Percentiles rank a stretch among this genome's conserved stretches.
These are phyloP conservation scores for Setomelanomma holmii DNA, from an alignment of 2,329 filamentous ascomycete genomes.

Conservation along the genomic window DNA sequence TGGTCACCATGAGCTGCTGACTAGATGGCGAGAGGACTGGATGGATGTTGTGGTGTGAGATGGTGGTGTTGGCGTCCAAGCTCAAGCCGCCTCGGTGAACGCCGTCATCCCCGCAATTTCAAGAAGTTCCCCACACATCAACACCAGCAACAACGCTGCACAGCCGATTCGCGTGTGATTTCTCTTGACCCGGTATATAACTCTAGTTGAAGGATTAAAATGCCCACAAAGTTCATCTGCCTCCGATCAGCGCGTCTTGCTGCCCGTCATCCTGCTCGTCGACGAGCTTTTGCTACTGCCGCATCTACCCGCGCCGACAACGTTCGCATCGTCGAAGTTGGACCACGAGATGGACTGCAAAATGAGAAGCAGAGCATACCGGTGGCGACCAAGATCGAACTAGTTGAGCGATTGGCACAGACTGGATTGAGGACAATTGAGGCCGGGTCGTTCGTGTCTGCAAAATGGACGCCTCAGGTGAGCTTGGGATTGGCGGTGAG, in stretches of 20 bases:
- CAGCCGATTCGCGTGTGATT: too few species aligned
- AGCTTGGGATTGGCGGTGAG: background rate
- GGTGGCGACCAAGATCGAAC: conserved; percentile 75
- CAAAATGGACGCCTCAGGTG: conserved; percentile 85
- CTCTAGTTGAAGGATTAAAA: conserved; percentile 10
- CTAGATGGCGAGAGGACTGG: background rate
- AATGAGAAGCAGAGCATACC: conserved; percentile 79
- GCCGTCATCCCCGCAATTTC: background rate
- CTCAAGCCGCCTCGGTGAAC: conserved; percentile 2
- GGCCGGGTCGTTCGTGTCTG: conserved; percentile 81
- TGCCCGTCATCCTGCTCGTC: conserved; percentile 40
- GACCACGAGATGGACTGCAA: conserved; percentile 84
- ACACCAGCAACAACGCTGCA: background rate
- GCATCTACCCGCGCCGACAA: conserved; percentile 48
- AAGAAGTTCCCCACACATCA: background rate
- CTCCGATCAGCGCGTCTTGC: conserved; percentile 45
- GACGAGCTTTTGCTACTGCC: conserved; percentile 41
- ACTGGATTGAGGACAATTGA: conserved; percentile 79
- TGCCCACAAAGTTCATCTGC: conserved; percentile 41
- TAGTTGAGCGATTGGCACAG: conserved; percentile 72
- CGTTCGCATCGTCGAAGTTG: conserved; percentile 78
- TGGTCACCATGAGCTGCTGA: too few species aligned
- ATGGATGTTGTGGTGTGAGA: background rate
- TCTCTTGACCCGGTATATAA: too few species aligned
- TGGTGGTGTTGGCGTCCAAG: background rate